Base-by-base conservation (phyloP, 352 stramenopile genomes). In the Phytophthora capsici region DNA sequence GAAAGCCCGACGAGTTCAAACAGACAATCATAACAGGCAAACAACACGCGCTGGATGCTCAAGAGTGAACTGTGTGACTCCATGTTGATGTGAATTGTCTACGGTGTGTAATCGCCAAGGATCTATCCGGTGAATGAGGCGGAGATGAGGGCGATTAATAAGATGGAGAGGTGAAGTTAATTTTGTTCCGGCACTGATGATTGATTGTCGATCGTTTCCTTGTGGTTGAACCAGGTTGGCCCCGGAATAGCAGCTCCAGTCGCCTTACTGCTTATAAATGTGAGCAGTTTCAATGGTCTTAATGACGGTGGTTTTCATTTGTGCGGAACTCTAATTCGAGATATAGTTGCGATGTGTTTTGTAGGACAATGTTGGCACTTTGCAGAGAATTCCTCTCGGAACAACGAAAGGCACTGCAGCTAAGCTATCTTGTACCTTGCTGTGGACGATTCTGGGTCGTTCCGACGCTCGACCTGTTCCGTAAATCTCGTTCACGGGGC, bases 241-340 rank as follows among this genome's bases (percentile, higher is more conserved):
- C 30, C 43, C 40, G 17, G 49, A 73, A 73, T 73, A 69, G 58
- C 34, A 62, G 41, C 43, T 48, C 17, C 36, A 49, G 25, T 38
- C 45, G 46, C n/a, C 22, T 57, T 19, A 19, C 59, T 14, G 16
- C 28, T 54, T 63, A 56, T 56, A 59, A 32, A 48, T 34, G 23
- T 34, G 23, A 62, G 46, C 66, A 73, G 66, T 66, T 73, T 65
- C 59, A 63, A 34, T 53, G 32, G 46, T 47, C 22, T 49, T 13
- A 10, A 22, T 34, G 49, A 37, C 50, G 62, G 63, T 75, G 32
- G 62, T 61, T 75, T 69, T 75, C 41, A n/a, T 56, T 44, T 26
- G 43, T 57, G 50, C 19, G 49, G 60, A 64, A 37, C 57, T 71
- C 67, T 72, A 75, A 75, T 75, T 75, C 67, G 67, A 75, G 67